Percentiles rank a stretch among this genome's conserved stretches.
Conservation (phyloP, 73 alveolate species). For the Urostyla sp. region DNA sequence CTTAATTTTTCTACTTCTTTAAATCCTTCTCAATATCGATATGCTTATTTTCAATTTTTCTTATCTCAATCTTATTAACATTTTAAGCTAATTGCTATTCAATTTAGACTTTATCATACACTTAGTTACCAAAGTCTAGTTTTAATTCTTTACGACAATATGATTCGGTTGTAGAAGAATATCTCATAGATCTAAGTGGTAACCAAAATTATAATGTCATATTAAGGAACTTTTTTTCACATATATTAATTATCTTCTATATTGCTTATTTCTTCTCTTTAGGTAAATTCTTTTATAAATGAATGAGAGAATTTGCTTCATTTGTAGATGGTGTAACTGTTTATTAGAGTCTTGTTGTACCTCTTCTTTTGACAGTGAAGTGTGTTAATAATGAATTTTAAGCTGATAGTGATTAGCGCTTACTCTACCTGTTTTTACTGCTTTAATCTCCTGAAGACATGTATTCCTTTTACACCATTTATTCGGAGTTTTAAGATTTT, state of each 20-base stretch:
- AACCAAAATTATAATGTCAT: conserved; percentile 29
- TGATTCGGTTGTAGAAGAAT: conserved; percentile 18
- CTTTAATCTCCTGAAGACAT: no score
- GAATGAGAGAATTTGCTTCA: no score
- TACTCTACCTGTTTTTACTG: no score
- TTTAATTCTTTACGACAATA: conserved; percentile 7
- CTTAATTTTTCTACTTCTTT: neutral
- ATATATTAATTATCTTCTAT: neutral
- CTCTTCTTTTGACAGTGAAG: no score
- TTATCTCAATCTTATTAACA: conserved; percentile 28
- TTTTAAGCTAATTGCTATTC: conserved; percentile 26
- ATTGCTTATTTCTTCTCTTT: conserved; percentile 1
- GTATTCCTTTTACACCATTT: no score
- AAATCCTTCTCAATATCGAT: neutral
- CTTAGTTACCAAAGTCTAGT: conserved; percentile 16
- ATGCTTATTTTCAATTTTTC: neutral
- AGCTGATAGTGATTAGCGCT: no score
- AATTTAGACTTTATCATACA: conserved; percentile 10
- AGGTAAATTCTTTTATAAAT: no score
- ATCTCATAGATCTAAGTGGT: conserved; percentile 22
- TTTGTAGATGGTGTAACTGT: no score
- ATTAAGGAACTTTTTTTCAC: neutral
- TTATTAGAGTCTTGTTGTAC: no score
- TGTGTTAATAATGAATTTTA: no score
- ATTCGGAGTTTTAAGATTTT: no score